A percentile compares a stretch with the other conserved stretches of the same genome.
These are phyloP conservation scores for Zizania latifolia DNA, from an alignment of 176 grass and related monocot genomes.

Conservation along the genomic window DNA sequence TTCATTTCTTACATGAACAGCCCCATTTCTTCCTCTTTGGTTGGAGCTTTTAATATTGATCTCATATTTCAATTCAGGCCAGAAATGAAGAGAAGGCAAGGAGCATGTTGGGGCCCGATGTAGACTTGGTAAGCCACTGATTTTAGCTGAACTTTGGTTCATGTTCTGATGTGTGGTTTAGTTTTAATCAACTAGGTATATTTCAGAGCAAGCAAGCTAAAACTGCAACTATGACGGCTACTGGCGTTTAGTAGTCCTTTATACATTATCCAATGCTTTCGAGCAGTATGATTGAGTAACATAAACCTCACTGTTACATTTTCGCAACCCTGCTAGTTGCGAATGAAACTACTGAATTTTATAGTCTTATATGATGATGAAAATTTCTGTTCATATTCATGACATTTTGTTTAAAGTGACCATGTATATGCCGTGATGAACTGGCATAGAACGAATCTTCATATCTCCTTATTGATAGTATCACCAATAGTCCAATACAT, in stretches of 20 bases:
- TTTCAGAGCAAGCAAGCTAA: constrained; percentile 1
- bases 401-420: neutral
- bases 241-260: neutral
- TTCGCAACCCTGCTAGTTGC: neutral
- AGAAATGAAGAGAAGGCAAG: constrained; percentile 91
- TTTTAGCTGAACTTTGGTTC: constrained; percentile 7
- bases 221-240: neutral
- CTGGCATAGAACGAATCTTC: neutral
- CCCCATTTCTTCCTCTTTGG: neutral
- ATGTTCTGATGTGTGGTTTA: neutral
- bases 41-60: neutral
- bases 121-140: constrained; percentile 61
- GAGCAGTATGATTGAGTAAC: neutral
- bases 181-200: neutral
- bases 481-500: neutral
- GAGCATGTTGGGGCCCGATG: constrained; percentile 71
- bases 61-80: constrained; percentile 43
- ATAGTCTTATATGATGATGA: neutral
- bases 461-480: neutral
- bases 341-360: neutral
- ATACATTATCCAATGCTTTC: neutral
- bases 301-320: neutral
- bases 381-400: neutral
- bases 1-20: neutral
- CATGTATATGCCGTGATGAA: neutral